Percentiles rank a stretch among this genome's conserved stretches.
Evolutionary conservation across 257 asterid species (phyloP).

Genomic region (Scutellaria galericulata): DNA sequence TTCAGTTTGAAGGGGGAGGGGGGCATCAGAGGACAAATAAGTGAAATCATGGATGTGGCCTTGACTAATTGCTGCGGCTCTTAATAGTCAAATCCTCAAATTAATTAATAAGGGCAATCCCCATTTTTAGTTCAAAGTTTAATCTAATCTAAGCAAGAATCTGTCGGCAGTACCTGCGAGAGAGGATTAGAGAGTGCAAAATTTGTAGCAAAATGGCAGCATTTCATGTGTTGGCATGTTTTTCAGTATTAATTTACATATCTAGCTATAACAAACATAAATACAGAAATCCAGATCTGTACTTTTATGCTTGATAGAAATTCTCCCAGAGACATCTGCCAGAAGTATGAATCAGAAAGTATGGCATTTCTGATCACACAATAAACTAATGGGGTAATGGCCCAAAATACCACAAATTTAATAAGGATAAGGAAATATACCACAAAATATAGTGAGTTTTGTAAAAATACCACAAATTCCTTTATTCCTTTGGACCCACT

Average conservation of each 20-base stretch:
- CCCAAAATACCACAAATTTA: no score
- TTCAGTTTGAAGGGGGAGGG: not conserved
- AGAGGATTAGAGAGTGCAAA: no score
- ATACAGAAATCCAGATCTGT: not conserved
- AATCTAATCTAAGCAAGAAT: slow-evolving; percentile 11
- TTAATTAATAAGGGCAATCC: not conserved
- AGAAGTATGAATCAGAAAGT: slow-evolving; percentile 2
- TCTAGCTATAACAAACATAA: not conserved
- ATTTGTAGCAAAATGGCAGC: not conserved
- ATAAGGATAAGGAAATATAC: no score
- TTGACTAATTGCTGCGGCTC: not conserved
- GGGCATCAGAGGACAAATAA: slow-evolving; percentile 7
- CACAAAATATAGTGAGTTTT: no score
- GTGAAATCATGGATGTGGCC: not conserved
- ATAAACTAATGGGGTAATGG: no score
- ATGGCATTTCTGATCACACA: not conserved
- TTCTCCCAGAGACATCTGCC: slow-evolving; percentile 3
- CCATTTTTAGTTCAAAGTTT: not conserved
- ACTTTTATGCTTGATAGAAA: not conserved
- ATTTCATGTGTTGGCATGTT: slow-evolving; percentile 1
- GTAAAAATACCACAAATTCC: no score
- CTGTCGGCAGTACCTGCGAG: not conserved
- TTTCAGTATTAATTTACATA: not conserved
- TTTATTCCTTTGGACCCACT: no score
- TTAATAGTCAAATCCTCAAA: not conserved